A percentile compares a stretch with the other conserved stretches of the same genome.
Conservation (phyloP, 306 rosid species). For the Pyrus communis region DNA sequence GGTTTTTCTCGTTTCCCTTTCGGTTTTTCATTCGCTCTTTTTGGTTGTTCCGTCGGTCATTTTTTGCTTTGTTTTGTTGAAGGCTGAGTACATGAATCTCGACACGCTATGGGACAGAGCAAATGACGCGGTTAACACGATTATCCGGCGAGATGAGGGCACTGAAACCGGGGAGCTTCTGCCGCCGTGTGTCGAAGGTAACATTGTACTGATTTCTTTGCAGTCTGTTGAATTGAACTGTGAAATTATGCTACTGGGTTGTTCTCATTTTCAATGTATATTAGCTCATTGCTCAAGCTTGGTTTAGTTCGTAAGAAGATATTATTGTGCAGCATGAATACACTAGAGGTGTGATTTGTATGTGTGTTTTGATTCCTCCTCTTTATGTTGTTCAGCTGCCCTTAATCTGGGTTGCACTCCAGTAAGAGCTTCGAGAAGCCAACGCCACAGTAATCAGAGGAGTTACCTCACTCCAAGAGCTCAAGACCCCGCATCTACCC, state of each 20-base stretch:
- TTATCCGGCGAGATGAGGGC: constrained; percentile 84
- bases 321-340: constrained; percentile 9
- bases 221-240: constrained; percentile 24
- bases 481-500: constrained; percentile 46
- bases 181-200: constrained; percentile 99
- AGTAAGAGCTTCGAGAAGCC: constrained; percentile 93
- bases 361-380: constrained; percentile 19
- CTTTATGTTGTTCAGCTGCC: constrained; percentile 65
- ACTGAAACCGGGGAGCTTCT: constrained; percentile 77
- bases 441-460: constrained; percentile 80
- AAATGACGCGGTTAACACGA: constrained; percentile 94
- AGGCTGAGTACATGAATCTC: constrained; percentile 74
- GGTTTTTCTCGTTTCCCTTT: constrained; percentile 31
- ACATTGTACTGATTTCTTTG: neutral
- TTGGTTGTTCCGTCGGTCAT: constrained; percentile 9
- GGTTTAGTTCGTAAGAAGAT: neutral
- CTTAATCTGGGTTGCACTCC: constrained; percentile 91
- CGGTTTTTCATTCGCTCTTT: constrained; percentile 6
- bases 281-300: neutral
- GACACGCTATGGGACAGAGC: constrained; percentile 92
- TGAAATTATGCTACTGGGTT: constrained; percentile 2
- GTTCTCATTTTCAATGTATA: constrained; percentile 7
- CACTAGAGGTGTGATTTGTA: constrained; percentile 29
- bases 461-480: constrained; percentile 68
- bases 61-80: constrained; percentile 23